Evolutionary conservation across 2,329 filamentous ascomycete genomes (phyloP).

Genomic region (Penicillium glabrum): DNA sequence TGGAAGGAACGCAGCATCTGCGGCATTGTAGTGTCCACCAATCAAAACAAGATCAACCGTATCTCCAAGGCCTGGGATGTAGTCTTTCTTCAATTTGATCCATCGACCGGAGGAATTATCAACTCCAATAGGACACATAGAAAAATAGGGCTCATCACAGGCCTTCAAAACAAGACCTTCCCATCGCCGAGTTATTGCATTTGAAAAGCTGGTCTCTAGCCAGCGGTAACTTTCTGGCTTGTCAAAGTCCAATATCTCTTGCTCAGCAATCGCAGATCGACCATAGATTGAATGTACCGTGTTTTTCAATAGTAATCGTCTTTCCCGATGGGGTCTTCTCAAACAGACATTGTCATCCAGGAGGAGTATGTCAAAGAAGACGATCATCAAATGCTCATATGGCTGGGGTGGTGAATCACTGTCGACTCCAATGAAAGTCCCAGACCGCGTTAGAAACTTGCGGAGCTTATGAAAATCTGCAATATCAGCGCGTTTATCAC

Average conservation of each 20-base stretch:
- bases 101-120: conserved; percentile 46
- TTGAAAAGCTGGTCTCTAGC: conserved; percentile 66
- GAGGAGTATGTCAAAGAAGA: conserved; percentile 62
- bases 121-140: conserved; percentile 42
- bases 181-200: conserved; percentile 62
- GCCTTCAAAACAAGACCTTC: conserved; percentile 84
- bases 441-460: conserved; percentile 74
- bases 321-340: conserved; percentile 42
- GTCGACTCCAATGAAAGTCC: conserved; percentile 65
- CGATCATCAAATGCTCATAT: conserved; percentile 60
- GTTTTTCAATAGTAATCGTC: conserved; percentile 55
- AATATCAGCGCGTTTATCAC: conserved; percentile 63
- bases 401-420: conserved; percentile 63
- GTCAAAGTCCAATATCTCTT: conserved; percentile 67
- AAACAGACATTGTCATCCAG: conserved; percentile 56
- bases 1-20: conserved; percentile 56
- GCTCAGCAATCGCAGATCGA: conserved; percentile 64
- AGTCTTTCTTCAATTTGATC: conserved; percentile 89
- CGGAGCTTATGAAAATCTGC: conserved; percentile 79
- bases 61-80: conserved; percentile 74
- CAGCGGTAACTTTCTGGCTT: conserved; percentile 51
- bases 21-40: conserved; percentile 69
- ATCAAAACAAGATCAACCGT: conserved; percentile 80
- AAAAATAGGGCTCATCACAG: conserved; percentile 72
- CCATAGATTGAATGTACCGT: conserved; percentile 59